Conservation (phyloP, 306 rosid species). For the Cicer cuneatum region DNA sequence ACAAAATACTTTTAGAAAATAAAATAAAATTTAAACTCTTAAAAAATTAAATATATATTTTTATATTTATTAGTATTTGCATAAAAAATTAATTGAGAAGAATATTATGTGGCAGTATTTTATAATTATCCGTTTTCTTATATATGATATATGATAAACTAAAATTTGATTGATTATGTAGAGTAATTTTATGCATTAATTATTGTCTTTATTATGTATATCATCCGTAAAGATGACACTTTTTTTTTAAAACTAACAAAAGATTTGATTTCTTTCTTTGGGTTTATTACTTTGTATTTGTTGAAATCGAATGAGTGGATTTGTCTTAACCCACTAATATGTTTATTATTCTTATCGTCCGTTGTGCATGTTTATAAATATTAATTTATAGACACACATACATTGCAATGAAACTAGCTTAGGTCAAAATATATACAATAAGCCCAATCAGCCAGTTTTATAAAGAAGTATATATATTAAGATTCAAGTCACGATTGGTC, state of each 20-base stretch:
- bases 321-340: constrained; percentile 53
- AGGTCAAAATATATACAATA: constrained; percentile 56
- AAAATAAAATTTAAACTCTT: too few species aligned
- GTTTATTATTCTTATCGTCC: constrained; percentile 39
- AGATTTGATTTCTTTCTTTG: constrained; percentile 43
- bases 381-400: not conserved
- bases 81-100: too few species aligned
- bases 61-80: too few species aligned
- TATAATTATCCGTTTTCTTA: too few species aligned
- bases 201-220: too few species aligned
- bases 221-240: too few species aligned
- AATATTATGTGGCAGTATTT: too few species aligned
- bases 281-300: constrained; percentile 24
- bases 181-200: too few species aligned
- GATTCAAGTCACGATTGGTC: constrained; percentile 48
- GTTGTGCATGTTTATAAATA: constrained; percentile 47
- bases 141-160: too few species aligned
- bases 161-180: too few species aligned
- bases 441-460: constrained; percentile 43
- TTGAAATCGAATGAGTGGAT: constrained; percentile 51
- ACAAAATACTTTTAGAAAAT: not conserved
- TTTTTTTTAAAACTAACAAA: not conserved
- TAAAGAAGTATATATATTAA: constrained; percentile 29
- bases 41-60: too few species aligned
- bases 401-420: constrained; percentile 40